Percentiles rank a stretch among this genome's conserved stretches.
Evolutionary conservation across 805 yeast genomes (phyloP).

Genomic region (Candida oleophila): DNA sequence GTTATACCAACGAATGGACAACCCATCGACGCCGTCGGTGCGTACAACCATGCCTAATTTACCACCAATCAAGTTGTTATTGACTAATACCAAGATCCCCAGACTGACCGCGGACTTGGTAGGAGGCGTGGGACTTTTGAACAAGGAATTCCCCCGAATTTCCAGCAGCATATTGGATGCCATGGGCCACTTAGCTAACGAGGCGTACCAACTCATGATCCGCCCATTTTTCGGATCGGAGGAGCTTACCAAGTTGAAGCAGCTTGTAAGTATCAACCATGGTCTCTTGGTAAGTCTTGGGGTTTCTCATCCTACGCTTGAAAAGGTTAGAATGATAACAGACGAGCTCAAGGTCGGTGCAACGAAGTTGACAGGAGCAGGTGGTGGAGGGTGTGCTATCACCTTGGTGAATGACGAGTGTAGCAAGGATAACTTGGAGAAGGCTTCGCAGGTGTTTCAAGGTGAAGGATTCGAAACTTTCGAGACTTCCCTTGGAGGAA

Average conservation of each 20-base stretch:
- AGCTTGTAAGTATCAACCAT: slow-evolving; percentile 78
- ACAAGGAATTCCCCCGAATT: slow-evolving; percentile 52
- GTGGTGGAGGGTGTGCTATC: slow-evolving; percentile 98
- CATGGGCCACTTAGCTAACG: slow-evolving; percentile 69
- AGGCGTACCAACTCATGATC: slow-evolving; percentile 67
- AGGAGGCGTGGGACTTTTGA: slow-evolving; percentile 63
- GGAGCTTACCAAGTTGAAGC: slow-evolving; percentile 41
- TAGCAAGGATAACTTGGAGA: slow-evolving; percentile 30
- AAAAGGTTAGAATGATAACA: slow-evolving; percentile 64
- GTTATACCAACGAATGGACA: slow-evolving; percentile 66
- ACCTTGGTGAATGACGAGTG: slow-evolving; percentile 62
- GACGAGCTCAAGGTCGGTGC: slow-evolving; percentile 70
- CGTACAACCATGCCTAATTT: slow-evolving; percentile 68
- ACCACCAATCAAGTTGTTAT: slow-evolving; percentile 69
- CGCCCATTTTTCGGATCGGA: slow-evolving; percentile 48
- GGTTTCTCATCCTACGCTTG: slow-evolving; percentile 91
- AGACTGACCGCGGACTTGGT: slow-evolving; percentile 85
- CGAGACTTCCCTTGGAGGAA: slow-evolving; percentile 83
- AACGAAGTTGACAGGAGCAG: slow-evolving; percentile 96
- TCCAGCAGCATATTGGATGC: slow-evolving; percentile 64
- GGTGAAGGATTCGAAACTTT: slow-evolving; percentile 67
- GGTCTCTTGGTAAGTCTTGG: slow-evolving; percentile 83
- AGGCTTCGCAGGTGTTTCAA: slow-evolving; percentile 35
- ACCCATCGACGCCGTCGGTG: slow-evolving; percentile 54
- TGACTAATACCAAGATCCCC: slow-evolving; percentile 86